phyloP scores from a whole-genome alignment of 305 asterid species.

The Plantago lanceolata region DNA sequence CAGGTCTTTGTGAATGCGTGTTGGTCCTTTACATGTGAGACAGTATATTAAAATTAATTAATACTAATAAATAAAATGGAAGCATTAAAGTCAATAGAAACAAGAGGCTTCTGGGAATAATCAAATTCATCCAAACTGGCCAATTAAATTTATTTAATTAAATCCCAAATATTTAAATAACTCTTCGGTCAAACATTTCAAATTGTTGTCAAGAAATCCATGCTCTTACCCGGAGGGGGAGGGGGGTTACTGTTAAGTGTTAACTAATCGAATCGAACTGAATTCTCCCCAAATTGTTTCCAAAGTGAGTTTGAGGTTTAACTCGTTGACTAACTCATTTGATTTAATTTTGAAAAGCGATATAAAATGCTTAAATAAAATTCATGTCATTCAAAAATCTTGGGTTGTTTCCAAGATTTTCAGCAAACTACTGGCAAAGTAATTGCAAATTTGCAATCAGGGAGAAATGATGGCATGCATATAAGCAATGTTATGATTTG shows the following conservation, averaged over 20 bases:
- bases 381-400: no score
- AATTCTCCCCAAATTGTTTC: background rate
- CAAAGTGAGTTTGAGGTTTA: no score
- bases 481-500: conserved; percentile 15
- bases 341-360: background rate
- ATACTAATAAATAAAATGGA: conserved; percentile 24
- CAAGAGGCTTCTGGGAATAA: conserved; percentile 41
- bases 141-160: conserved; percentile 13
- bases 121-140: conserved; percentile 17
- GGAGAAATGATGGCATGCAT: conserved; percentile 25
- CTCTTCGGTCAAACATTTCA: conserved; percentile 10
- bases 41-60: conserved; percentile 30
- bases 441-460: background rate
- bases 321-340: no score
- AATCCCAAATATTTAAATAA: background rate
- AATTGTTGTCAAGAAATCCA: no score
- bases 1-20: conserved; percentile 36
- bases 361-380: no score
- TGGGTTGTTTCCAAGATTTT: background rate
- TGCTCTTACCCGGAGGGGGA: no score
- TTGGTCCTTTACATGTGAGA: conserved; percentile 29
- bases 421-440: no score
- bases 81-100: conserved; percentile 41
- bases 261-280: background rate
- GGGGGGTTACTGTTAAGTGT: no score